Percentiles rank a stretch among this genome's conserved stretches.
These are phyloP conservation scores for Paramecium bursaria DNA, from an alignment of 73 alveolate species.

Conservation along the genomic window DNA sequence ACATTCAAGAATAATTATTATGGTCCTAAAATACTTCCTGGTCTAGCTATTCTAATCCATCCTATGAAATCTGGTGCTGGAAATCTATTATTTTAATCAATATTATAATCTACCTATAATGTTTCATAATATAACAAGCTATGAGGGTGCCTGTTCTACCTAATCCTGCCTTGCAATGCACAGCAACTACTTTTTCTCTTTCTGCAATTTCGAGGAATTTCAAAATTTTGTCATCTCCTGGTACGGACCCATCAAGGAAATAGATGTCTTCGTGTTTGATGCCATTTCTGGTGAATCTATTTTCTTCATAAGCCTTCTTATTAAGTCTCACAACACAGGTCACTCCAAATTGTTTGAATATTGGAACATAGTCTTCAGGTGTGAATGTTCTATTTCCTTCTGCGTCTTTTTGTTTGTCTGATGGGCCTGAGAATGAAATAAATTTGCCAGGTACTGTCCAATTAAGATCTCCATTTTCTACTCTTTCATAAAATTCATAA, in stretches of 20 bases:
- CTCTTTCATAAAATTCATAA: conserved; percentile 93
- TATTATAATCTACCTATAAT: conserved; percentile 63
- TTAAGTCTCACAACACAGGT: conserved; percentile 91
- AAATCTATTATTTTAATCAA: conserved; percentile 42
- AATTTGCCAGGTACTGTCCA: conserved; percentile 94
- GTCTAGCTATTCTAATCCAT: conserved; percentile 86
- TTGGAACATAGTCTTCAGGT: conserved; percentile 95
- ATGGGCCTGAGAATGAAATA: conserved; percentile 93
- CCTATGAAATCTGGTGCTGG: conserved; percentile 92
- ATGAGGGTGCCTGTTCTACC: conserved; percentile 98
- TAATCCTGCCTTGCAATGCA: conserved; percentile 98
- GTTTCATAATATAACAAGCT: conserved; percentile 88
- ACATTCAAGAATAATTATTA: conserved; percentile 79
- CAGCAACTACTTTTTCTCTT: conserved; percentile 90
- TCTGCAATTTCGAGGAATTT: conserved; percentile 86
- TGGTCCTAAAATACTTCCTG: conserved; percentile 92
- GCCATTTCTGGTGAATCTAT: conserved; percentile 77
- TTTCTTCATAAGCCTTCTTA: conserved; percentile 81
- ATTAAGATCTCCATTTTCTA: conserved; percentile 95
- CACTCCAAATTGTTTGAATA: conserved; percentile 88
- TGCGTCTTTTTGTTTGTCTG: conserved; percentile 72
- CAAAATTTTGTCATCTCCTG: conserved; percentile 86
- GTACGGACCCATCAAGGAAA: conserved; percentile 95
- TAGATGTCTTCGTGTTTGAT: conserved; percentile 89
- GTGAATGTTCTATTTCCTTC: conserved; percentile 78